These are phyloP conservation scores for Hyaloscypha finlandica DNA, from an alignment of 495 filamentous ascomycete species.

Conservation along the genomic window DNA sequence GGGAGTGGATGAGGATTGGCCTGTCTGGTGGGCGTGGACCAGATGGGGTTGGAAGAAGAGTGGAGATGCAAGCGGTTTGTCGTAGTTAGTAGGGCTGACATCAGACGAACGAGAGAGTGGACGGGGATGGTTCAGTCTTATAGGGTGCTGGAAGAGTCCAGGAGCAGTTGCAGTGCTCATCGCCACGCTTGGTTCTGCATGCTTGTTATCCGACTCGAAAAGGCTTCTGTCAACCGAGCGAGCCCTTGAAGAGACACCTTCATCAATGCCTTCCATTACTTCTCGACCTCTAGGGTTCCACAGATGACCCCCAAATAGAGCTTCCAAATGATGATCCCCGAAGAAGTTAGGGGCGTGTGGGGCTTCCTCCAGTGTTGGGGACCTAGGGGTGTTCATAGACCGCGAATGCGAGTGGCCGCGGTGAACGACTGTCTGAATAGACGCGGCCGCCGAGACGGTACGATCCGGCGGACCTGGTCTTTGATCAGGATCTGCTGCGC, in stretches of 20 bases:
- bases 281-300: conserved; percentile 28
- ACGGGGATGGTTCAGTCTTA: conserved; percentile 18
- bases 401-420: conserved; percentile 32
- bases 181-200: conserved; percentile 53
- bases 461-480: conserved; percentile 54
- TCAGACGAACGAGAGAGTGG: conserved; percentile 25
- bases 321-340: conserved; percentile 49
- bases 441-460: conserved; percentile 32
- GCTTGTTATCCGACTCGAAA: conserved; percentile 57
- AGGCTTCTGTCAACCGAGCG: conserved; percentile 59
- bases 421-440: conserved; percentile 35
- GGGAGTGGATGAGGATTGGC: conserved; percentile 46
- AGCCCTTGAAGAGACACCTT: conserved; percentile 43
- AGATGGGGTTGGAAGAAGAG: conserved; percentile 39
- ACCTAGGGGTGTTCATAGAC: conserved; percentile 31
- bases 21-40: conserved; percentile 41
- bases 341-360: conserved; percentile 36
- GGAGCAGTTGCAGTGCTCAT: conserved; percentile 39
- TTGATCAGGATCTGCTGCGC: conserved; percentile 59
- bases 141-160: conserved; percentile 28
- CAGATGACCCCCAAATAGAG: conserved; percentile 54
- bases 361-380: conserved; percentile 25
- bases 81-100: conserved; percentile 17
- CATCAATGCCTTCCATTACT: conserved; percentile 34
- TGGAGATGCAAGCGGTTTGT: conserved; percentile 37